Evolutionary conservation across 2,329 filamentous ascomycete species (phyloP), one percentile per base, ranked within the genome.

Genomic region (Didymella glomerata): DNA sequence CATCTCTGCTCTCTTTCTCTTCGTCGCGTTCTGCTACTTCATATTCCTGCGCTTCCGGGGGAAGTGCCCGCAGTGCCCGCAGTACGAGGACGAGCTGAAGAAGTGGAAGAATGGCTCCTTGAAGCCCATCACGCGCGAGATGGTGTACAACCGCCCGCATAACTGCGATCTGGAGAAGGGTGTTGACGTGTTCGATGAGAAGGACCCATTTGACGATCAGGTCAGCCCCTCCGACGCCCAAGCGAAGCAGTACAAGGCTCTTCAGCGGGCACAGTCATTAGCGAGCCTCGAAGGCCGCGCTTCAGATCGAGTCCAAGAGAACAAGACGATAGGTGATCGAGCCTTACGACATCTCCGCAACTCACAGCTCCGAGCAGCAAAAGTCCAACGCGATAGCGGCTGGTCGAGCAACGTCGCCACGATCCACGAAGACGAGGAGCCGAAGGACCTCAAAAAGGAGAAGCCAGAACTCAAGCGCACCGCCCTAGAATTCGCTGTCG

Each of bases 71-170:
- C 27, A 41, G 9, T 59, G 50, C 10, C 16, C 32, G 13, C 16
- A 13, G 2, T 32, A 22, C 34, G 27, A 50, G 11, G 24, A 30
- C 5, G 18, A 54, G 16, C 34, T 54, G 20, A 20, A 13, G 7
- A 59, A 59, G 46, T 50, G 38, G 28, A 38, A 54, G 32, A 28
- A 36, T 6, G 46, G 46, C 10, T 41, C 48, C 1, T 7, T 54
- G 16, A 32, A 36, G 25, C 30, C 3, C 2, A 27, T 50, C 27
- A 54, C 38, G 4, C 20, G 28, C 9, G 22, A 9, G 1, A 45
- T 45, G 45, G 49, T 53, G 5, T 27, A 53, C n/a, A 16, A 28
- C 30, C 49, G 48, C 5, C 41, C 36, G 36, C 49, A 40, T 2
- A 34, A 34, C 8, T 41, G 25, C 32, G 50, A 54, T 41, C 20